Conservation (phyloP, 2,329 filamentous ascomycete genomes). For the Fusarium concolor region DNA sequence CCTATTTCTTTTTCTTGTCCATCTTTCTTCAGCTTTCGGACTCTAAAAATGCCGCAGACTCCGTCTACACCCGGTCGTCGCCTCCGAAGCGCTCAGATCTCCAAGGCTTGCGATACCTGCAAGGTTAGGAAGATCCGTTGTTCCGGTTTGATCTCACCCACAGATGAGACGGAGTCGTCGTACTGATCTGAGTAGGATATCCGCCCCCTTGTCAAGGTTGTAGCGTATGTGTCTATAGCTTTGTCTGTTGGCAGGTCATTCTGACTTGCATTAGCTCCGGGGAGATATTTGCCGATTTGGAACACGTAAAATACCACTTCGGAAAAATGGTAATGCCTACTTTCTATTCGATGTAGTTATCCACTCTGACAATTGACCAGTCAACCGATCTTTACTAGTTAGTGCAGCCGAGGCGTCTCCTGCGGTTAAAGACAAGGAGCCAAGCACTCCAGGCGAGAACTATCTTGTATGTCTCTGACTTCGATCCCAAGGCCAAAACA, state of each 20-base stretch:
- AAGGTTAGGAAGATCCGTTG: conserved; percentile 41
- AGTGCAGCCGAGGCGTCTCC: rapidly evolving
- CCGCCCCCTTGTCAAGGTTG: conserved; percentile 38
- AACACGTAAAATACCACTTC: conserved; percentile 30
- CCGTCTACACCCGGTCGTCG: conserved; percentile 2
- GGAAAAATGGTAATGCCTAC: conserved; percentile 30
- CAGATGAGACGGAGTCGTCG: too few relatives aligned
- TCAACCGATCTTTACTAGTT: conserved; percentile 18
- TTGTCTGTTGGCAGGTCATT: too few relatives aligned
- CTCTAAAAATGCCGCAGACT: conserved; percentile 6
- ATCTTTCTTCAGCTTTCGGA: background rate
- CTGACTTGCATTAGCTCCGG: conserved; percentile 23
- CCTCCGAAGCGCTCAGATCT: conserved; percentile 26
- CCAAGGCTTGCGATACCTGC: conserved; percentile 42
- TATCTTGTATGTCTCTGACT: background rate
- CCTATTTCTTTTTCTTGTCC: background rate
- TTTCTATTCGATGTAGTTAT: background rate
- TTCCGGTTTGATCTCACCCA: conserved; percentile 32
- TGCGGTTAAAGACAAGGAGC: background rate
- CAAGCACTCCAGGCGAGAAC: rapidly evolving
- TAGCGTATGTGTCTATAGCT: too few relatives aligned
- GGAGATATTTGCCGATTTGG: conserved; percentile 30
- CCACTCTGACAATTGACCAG: background rate
- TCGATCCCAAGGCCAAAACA: rapidly evolving
- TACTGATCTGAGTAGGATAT: conserved; percentile 23